Conservation (phyloP, 805 yeast genomes). For the Jamesozyma spencerorum region DNA sequence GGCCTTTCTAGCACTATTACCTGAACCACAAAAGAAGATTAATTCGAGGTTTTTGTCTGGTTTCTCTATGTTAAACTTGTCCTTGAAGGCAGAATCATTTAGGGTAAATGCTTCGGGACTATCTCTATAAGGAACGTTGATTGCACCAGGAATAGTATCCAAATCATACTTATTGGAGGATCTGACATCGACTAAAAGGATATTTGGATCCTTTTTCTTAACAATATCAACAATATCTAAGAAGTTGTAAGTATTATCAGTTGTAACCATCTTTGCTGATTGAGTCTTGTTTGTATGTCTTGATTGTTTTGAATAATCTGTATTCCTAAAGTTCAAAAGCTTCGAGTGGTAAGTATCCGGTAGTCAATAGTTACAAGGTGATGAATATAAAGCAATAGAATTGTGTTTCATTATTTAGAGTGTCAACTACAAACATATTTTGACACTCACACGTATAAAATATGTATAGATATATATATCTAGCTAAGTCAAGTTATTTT, state of each 20-base stretch:
- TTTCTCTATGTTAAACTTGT: conserved; percentile 64
- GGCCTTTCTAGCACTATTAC: conserved; percentile 73
- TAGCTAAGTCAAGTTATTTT: too few species aligned
- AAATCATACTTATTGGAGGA: conserved; percentile 63
- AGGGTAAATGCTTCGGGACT: conserved; percentile 79
- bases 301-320: too few species aligned
- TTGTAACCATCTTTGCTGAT: too few species aligned
- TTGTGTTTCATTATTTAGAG: too few species aligned
- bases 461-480: too few species aligned
- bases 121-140: conserved; percentile 74
- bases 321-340: too few species aligned
- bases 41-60: conserved; percentile 58
- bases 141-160: conserved; percentile 74
- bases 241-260: conserved; percentile 35
- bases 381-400: too few species aligned
- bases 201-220: conserved; percentile 33
- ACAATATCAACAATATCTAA: conserved; percentile 44
- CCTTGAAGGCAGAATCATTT: conserved; percentile 56
- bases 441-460: too few species aligned
- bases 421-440: too few species aligned
- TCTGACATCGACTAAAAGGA: conserved; percentile 69
- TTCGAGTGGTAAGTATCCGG: too few species aligned
- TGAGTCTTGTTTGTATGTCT: too few species aligned
- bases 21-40: conserved; percentile 78
- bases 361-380: too few species aligned